Evolutionary conservation across 805 yeast species (phyloP).

Genomic region (Schwanniomyces yamadae): DNA sequence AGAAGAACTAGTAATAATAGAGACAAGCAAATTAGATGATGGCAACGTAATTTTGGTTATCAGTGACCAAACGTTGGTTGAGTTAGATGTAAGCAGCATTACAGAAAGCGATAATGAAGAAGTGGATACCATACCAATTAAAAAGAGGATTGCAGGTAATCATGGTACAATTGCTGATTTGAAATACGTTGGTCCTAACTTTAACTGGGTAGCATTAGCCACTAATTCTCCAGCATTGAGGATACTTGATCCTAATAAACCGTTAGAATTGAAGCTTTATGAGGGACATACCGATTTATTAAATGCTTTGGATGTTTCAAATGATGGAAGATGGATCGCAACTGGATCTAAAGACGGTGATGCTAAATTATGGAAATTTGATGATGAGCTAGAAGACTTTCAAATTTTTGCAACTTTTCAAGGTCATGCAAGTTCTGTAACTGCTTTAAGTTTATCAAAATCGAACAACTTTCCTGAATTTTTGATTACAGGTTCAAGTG

Average conservation of each 20-base stretch:
- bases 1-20: conserved; percentile 73
- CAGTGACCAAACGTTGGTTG: conserved; percentile 81
- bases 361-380: conserved; percentile 78
- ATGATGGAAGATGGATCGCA: conserved; percentile 85
- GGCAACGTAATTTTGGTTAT: conserved; percentile 48
- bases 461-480: conserved; percentile 56
- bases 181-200: conserved; percentile 67
- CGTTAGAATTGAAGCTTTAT: conserved; percentile 60
- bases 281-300: conserved; percentile 87
- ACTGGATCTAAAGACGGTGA: conserved; percentile 89
- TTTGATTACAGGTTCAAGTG: conserved; percentile 79
- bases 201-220: conserved; percentile 70
- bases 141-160: conserved; percentile 76
- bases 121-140: conserved; percentile 36
- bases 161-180: conserved; percentile 95
- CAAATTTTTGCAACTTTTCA: conserved; percentile 58
- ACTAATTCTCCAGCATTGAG: conserved; percentile 91
- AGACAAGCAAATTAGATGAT: conserved; percentile 45
- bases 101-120: conserved; percentile 10
- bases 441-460: conserved; percentile 76
- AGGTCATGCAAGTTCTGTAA: conserved; percentile 87
- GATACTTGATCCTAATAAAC: conserved; percentile 60
- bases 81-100: conserved; percentile 36
- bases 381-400: conserved; percentile 40
- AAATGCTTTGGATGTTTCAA: conserved; percentile 72